phyloP scores from a whole-genome alignment of 2,329 filamentous ascomycete species.

The Pseudogymnoascus sp. region DNA sequence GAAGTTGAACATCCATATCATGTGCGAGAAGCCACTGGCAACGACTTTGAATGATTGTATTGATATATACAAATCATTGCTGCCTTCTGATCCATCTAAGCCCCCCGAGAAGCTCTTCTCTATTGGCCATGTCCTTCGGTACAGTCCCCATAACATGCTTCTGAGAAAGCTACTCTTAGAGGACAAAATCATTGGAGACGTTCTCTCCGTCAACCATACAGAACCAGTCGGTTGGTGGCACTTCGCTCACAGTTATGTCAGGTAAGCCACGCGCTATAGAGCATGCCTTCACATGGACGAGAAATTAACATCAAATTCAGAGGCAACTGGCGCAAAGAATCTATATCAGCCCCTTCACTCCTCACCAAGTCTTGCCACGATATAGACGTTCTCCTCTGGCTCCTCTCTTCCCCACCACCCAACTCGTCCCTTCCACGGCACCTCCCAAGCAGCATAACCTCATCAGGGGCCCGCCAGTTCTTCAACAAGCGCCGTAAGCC shows the following conservation, averaged over 20 bases:
- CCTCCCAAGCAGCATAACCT: conserved; percentile 68
- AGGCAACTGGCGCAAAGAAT: conserved; percentile 87
- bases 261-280: conserved; percentile 32
- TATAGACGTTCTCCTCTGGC: conserved; percentile 86
- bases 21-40: conserved; percentile 92
- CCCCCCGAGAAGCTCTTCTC: conserved; percentile 58
- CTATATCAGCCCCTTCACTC: conserved; percentile 68
- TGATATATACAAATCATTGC: conserved; percentile 58
- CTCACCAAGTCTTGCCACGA: conserved; percentile 96
- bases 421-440: conserved; percentile 47
- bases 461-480: conserved; percentile 67
- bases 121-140: conserved; percentile 88
- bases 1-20: conserved; percentile 67
- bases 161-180: conserved; percentile 71
- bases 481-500: conserved; percentile 76
- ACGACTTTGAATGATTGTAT: conserved; percentile 73
- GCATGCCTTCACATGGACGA: neutral
- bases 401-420: conserved; percentile 60
- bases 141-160: conserved; percentile 86
- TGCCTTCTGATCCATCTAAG: conserved; percentile 31
- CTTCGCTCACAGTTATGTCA: conserved; percentile 82
- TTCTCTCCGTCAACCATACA: conserved; percentile 81
- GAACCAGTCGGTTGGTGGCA: conserved; percentile 97
- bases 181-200: conserved; percentile 71
- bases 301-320: conserved; percentile 31